Conservation (phyloP, 106 monocot species). For the Apostasia shenzhenica region DNA sequence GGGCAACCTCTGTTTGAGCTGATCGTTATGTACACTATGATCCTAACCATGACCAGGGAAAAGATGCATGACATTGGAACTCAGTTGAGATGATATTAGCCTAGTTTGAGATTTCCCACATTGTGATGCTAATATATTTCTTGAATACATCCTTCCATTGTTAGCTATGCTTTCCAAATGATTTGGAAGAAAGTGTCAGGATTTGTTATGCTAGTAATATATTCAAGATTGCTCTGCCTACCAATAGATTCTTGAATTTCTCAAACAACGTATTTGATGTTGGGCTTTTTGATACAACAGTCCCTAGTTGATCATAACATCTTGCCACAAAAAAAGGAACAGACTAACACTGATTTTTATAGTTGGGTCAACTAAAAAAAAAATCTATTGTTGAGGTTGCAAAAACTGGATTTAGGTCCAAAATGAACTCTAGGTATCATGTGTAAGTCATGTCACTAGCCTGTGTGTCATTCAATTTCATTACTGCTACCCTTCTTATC, state of each 20-base stretch:
- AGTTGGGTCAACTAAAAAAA: constrained; percentile 47
- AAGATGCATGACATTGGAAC: constrained; percentile 93
- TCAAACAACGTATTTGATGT: constrained; percentile 31
- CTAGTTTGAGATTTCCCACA: constrained; percentile 78
- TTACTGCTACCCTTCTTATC: too few relatives aligned
- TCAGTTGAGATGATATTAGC: constrained; percentile 1
- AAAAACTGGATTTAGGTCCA: constrained; percentile 89
- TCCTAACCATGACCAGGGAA: constrained; percentile 70
- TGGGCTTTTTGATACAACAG: constrained; percentile 26
- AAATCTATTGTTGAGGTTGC: constrained; percentile 82
- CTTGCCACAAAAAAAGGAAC: constrained; percentile 17
- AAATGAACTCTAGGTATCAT: constrained; percentile 89
- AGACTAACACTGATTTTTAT: constrained; percentile 16
- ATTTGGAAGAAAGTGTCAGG: constrained; percentile 97
- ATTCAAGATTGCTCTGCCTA: constrained; percentile 83
- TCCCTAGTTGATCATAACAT: constrained; percentile 13
- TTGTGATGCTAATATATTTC: constrained; percentile 96
- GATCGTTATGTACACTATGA: constrained; percentile 94
- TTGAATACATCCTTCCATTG: constrained; percentile 98
- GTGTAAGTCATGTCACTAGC: constrained; percentile 2
- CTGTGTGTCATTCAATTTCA: too few relatives aligned
- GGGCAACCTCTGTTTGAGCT: constrained; percentile 94
- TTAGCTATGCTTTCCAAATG: constrained; percentile 96
- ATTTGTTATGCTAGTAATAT: constrained; percentile 96
- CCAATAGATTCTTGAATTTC: constrained; percentile 60